Base-by-base conservation (phyloP, 2,329 filamentous ascomycete species). In the Clonostachys rosea region DNA sequence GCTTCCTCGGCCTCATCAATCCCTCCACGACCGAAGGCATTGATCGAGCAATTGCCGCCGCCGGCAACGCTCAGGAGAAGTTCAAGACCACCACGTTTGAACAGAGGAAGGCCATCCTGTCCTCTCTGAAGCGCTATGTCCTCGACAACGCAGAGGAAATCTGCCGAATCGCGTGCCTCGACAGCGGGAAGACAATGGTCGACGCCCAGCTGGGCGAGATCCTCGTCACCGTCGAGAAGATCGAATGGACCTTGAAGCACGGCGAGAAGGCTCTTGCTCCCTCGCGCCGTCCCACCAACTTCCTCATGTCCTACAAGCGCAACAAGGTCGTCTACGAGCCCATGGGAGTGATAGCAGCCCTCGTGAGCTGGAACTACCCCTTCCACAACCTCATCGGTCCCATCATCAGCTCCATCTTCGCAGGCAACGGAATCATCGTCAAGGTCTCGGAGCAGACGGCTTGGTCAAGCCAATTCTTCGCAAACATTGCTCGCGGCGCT, bases 321-420 rank as follows among this genome's bases (percentile, higher is more conserved):
- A 96, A 96, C 62, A 86, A 84, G 52, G 91, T 99, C 30, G 73
- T 80, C 44, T 99, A 95, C 66, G 91, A 99, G 67, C 92, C 94
- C 13, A 73, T 97, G 17, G 94, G 94, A 14, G 90, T 99, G 35
- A 89, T 99, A 6, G 86, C 90, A 11, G 92, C 94, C 16, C 86
- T 92, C 45, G 90, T 99, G 40, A 94, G 88, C 62, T 99, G 94
- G 94, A 99, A 99, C 72, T 97, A 91, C 63, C 84, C 89, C 41
- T 95, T 97, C 67, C 94, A 99, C 71, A 99, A 99, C 68, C 76
- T 97, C 52, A 81, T 97, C 42, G 90, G 89, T 0, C 94, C 92
- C 13, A 80, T 96, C 54, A 95, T 97, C 62, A 91, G 89, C 55
- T 84, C 89, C 14, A 78, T 97, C 44, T 97, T 97, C 63, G 79